These are phyloP conservation scores for Botrytis sinoallii DNA, from an alignment of 2,329 filamentous ascomycete species.

Conservation along the genomic window DNA sequence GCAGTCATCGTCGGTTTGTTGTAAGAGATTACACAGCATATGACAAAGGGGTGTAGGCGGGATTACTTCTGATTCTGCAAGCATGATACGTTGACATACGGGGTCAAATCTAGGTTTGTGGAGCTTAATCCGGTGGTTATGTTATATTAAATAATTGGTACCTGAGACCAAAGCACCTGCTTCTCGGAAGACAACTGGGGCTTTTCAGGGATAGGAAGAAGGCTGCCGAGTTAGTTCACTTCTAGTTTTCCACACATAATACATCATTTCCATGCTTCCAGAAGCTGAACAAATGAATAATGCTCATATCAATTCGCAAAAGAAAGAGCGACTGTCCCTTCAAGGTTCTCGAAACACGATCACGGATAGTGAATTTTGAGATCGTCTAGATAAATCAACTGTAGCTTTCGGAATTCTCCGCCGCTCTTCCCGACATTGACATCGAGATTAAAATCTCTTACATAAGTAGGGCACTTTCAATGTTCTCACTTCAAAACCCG, in stretches of 20 bases:
- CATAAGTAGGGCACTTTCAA: neutral
- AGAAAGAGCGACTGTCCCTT: neutral
- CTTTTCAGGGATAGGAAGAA: neutral
- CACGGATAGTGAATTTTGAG: neutral
- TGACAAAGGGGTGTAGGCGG: neutral
- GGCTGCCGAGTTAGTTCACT: neutral
- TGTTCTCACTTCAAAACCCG: neutral
- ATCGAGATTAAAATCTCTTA: neutral
- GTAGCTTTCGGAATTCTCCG: neutral
- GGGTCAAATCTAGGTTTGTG: constrained; percentile 4
- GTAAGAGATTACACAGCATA: constrained; percentile 20
- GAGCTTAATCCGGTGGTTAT: neutral
- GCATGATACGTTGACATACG: neutral
- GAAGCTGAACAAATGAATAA: neutral
- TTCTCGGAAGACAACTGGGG: neutral
- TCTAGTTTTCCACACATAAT: neutral
- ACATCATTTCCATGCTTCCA: neutral
- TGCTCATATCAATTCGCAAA: neutral
- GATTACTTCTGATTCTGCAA: neutral
- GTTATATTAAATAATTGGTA: neutral
- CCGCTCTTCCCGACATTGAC: neutral
- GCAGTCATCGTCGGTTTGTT: constrained; percentile 30
- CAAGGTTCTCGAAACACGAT: neutral
- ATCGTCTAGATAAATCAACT: neutral
- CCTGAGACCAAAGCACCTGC: neutral